These are phyloP conservation scores for Diaporthe sp. DNA, from an alignment of 2,329 filamentous ascomycete species.

Conservation along the genomic window DNA sequence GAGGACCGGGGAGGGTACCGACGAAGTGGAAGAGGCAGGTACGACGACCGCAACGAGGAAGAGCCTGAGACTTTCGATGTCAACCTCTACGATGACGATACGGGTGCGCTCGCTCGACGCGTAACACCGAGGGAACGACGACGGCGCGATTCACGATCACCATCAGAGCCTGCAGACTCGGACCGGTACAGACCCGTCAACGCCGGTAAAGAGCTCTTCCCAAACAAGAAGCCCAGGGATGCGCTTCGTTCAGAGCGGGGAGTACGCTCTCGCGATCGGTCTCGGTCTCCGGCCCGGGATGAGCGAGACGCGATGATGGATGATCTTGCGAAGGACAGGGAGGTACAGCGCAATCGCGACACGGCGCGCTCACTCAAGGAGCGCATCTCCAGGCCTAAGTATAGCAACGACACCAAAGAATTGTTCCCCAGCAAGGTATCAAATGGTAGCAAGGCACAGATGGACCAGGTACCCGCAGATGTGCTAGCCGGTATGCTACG, in stretches of 20 bases:
- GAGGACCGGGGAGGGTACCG: constrained; percentile 57
- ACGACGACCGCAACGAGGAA: constrained; percentile 75
- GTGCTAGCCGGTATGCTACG: constrained; percentile 53
- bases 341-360: constrained; percentile 55
- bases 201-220: constrained; percentile 75
- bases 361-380: constrained; percentile 63
- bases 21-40: constrained; percentile 60
- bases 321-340: constrained; percentile 48
- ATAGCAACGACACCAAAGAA: constrained; percentile 66
- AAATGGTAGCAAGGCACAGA: constrained; percentile 49
- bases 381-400: constrained; percentile 52
- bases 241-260: constrained; percentile 44
- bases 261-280: constrained; percentile 60
- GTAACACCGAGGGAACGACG: constrained; percentile 21
- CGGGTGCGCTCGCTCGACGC: constrained; percentile 53
- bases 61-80: constrained; percentile 71
- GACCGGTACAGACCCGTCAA: constrained; percentile 56
- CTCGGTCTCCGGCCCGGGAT: constrained; percentile 64
- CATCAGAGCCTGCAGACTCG: constrained; percentile 41
- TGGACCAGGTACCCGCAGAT: constrained; percentile 52
- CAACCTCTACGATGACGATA: constrained; percentile 86
- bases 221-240: constrained; percentile 51
- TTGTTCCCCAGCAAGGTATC: constrained; percentile 66
- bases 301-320: constrained; percentile 55
- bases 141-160: constrained; percentile 39